Percentiles rank a stretch among this genome's conserved stretches.
Conservation (phyloP, 2,329 filamentous ascomycete genomes). For the Pyrenochaeta sp. region DNA sequence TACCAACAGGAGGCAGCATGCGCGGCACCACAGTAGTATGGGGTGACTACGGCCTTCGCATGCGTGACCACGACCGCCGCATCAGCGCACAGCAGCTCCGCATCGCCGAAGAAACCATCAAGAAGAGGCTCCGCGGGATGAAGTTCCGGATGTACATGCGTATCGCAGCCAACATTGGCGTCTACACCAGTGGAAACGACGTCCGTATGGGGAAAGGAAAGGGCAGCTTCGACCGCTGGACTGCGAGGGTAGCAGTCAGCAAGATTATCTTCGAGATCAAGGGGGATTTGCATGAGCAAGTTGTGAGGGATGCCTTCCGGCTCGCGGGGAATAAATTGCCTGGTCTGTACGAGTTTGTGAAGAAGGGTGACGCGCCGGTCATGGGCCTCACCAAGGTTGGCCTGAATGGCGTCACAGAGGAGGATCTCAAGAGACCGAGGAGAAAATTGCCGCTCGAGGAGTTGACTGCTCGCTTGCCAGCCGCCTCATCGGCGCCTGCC, state of each 20-base stretch:
- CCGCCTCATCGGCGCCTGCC: slow-evolving; percentile 33
- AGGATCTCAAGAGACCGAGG: slow-evolving; percentile 82
- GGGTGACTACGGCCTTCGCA: slow-evolving; percentile 94
- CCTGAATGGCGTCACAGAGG: slow-evolving; percentile 76
- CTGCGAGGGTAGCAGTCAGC: slow-evolving; percentile 85
- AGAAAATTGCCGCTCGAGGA: slow-evolving; percentile 65
- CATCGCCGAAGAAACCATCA: slow-evolving; percentile 93
- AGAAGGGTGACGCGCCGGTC: slow-evolving; percentile 86
- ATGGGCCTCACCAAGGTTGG: slow-evolving; percentile 92
- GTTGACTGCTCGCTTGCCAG: slow-evolving; percentile 73
- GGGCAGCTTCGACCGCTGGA: slow-evolving; percentile 97
- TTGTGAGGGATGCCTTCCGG: slow-evolving; percentile 91
- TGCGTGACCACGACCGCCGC: slow-evolving; percentile 91
- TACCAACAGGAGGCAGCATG: slow-evolving; percentile 87
- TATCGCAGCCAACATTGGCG: slow-evolving; percentile 90
- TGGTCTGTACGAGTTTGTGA: slow-evolving; percentile 90
- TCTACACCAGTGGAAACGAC: slow-evolving; percentile 95
- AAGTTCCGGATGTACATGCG: slow-evolving; percentile 93
- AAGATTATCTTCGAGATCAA: slow-evolving; percentile 93
- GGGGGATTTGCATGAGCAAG: slow-evolving; percentile 91
- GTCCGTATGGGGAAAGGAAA: slow-evolving; percentile 99
- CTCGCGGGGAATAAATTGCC: slow-evolving; percentile 95
- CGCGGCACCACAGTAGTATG: slow-evolving; percentile 95
- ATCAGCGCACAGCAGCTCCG: slow-evolving; percentile 88
- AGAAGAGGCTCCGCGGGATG: slow-evolving; percentile 84